phyloP scores from a whole-genome alignment of 306 rosid genomes.

The Styphnolobium japonicum region DNA sequence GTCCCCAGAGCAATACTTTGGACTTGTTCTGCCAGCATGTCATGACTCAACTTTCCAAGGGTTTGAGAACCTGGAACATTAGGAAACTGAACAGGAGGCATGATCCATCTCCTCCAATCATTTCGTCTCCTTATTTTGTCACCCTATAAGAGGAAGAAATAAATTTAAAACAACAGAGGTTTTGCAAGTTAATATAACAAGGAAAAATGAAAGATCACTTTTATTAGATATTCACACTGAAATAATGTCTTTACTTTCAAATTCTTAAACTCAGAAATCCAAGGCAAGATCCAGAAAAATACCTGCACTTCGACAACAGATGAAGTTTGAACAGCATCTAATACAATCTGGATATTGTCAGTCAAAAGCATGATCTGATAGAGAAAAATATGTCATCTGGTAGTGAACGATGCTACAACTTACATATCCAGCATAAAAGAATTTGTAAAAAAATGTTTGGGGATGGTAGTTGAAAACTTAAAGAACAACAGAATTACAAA shows the following conservation, averaged over 20 bases:
- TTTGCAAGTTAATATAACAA: background rate
- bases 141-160: slow-evolving; percentile 44
- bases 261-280: background rate
- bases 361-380: slow-evolving; percentile 64
- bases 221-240: background rate
- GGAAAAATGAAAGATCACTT: background rate
- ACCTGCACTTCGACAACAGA: slow-evolving; percentile 82
- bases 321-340: slow-evolving; percentile 70
- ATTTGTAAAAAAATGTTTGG: background rate
- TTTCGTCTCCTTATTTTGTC: slow-evolving; percentile 71
- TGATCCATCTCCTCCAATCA: slow-evolving; percentile 75
- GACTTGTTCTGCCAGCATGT: slow-evolving; percentile 43
- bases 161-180: background rate
- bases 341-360: slow-evolving; percentile 57
- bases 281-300: slow-evolving; percentile 19
- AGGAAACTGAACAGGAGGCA: slow-evolving; percentile 40
- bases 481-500: background rate
- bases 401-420: background rate
- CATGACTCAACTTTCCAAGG: slow-evolving; percentile 39
- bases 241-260: background rate
- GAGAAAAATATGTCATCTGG: background rate
- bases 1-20: slow-evolving; percentile 47
- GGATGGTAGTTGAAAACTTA: background rate
- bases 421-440: background rate
- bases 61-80: slow-evolving; percentile 31